A percentile compares a stretch with the other conserved stretches of the same genome.
Evolutionary conservation across 202 grass and related monocot species (phyloP).

Genomic region (Zoysia matrella): DNA sequence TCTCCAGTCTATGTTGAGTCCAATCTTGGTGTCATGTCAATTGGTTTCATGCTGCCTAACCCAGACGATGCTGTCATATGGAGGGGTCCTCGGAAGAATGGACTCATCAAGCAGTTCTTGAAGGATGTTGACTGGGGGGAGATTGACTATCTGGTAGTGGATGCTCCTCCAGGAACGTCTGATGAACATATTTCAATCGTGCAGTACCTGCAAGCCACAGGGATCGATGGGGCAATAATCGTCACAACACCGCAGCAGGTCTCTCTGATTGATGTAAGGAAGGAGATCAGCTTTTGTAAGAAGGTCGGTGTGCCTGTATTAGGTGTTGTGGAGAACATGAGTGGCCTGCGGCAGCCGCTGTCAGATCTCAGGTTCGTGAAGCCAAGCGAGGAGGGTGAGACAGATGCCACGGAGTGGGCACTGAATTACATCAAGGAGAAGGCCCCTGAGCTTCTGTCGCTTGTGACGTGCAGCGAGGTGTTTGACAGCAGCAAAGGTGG

Average conservation of each 20-base stretch:
- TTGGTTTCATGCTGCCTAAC: constrained; percentile 76
- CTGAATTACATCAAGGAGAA: constrained; percentile 75
- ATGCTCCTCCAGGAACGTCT: constrained; percentile 92
- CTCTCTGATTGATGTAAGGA: constrained; percentile 87
- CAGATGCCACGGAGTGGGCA: constrained; percentile 72
- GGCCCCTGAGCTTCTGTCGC: constrained; percentile 67
- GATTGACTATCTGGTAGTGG: constrained; percentile 82
- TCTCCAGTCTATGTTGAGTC: constrained; percentile 80
- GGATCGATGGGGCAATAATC: constrained; percentile 82
- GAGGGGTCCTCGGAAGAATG: constrained; percentile 82
- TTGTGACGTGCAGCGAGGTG: constrained; percentile 72
- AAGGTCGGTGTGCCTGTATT: constrained; percentile 77
- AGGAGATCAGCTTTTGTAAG: constrained; percentile 93
- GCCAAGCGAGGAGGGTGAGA: constrained; percentile 55
- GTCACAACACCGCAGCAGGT: constrained; percentile 96
- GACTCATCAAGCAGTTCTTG: constrained; percentile 83
- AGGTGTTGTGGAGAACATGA: constrained; percentile 98
- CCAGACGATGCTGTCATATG: constrained; percentile 87
- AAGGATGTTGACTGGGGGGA: constrained; percentile 84
- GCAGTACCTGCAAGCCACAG: constrained; percentile 84
- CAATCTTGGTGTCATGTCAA: constrained; percentile 83
- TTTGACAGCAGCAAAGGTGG: constrained; percentile 88
- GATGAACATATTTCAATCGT: constrained; percentile 95
- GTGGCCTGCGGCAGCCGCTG: constrained; percentile 71
- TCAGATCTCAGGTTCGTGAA: constrained; percentile 82